Evolutionary conservation across 1,139 yeast genomes (phyloP).

Genomic region (Suhomyces panamericanus): DNA sequence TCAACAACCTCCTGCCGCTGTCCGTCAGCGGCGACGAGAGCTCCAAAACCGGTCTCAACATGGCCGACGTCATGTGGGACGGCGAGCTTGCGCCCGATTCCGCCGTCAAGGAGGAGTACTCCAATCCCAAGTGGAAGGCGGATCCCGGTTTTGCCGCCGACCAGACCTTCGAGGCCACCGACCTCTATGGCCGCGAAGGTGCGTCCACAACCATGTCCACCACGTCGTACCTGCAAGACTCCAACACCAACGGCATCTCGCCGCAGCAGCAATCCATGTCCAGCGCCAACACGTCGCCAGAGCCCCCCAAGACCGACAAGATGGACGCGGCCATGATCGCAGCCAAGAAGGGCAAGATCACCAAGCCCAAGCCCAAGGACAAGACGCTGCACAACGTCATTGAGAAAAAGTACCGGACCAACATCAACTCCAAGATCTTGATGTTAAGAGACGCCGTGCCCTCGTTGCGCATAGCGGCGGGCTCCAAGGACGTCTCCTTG

Average conservation of each 20-base stretch:
- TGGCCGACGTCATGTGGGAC: conserved; percentile 10
- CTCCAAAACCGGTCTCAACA: conserved; percentile 6
- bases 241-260: conserved; percentile 24
- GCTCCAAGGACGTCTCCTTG: conserved; percentile 38
- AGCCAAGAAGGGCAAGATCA: conserved; percentile 20
- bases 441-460: conserved; percentile 79
- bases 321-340: conserved; percentile 4
- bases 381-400: conserved; percentile 77
- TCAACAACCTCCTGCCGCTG: conserved; percentile 19
- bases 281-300: conserved; percentile 39
- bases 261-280: conserved; percentile 33
- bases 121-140: conserved; percentile 11
- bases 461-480: conserved; percentile 50
- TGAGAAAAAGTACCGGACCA: conserved; percentile 76
- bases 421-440: conserved; percentile 70
- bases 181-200: conserved; percentile 1
- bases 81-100: conserved; percentile 3
- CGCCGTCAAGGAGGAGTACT: conserved; percentile 9
- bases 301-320: conserved; percentile 16
- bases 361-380: conserved; percentile 48
- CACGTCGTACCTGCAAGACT: conserved; percentile 21
- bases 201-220: conserved; percentile 16
- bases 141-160: not conserved
- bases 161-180: not conserved
- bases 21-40: conserved; percentile 19